These are phyloP conservation scores for Serendipita vermifera DNA, from an alignment of 768 basidiomycete species.

Conservation along the genomic window DNA sequence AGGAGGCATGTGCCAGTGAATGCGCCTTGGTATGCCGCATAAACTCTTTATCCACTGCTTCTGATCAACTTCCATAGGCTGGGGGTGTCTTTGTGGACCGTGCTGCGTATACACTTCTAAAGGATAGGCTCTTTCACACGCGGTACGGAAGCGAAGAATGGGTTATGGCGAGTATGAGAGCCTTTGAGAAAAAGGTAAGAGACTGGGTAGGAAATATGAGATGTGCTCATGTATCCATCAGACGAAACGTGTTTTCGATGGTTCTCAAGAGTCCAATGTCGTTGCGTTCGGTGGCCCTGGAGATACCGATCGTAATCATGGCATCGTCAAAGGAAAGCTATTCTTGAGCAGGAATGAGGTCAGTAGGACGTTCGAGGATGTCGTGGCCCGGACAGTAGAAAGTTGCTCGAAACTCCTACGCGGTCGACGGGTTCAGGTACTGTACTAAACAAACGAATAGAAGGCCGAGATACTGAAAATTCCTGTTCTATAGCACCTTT, in stretches of 20 bases:
- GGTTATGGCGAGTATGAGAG: not conserved
- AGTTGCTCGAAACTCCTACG: not conserved
- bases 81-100: not conserved
- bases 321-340: not conserved
- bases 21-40: not conserved
- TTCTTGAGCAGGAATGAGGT: not conserved
- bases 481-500: not conserved
- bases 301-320: slow-evolving; percentile 7
- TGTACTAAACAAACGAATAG: too few species aligned
- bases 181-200: not conserved
- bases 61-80: too few species aligned
- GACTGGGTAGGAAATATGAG: too few species aligned
- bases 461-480: too few species aligned
- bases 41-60: too few species aligned
- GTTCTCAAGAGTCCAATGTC: not conserved
- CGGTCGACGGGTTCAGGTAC: not conserved
- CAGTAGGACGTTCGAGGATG: not conserved
- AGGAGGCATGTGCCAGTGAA: slow-evolving; percentile 3
- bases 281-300: slow-evolving; percentile 8
- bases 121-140: not conserved
- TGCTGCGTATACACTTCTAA: not conserved
- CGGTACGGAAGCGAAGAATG: not conserved
- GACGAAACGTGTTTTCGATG: slow-evolving; percentile 12
- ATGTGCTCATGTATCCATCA: too few species aligned
- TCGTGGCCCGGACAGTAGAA: not conserved